A percentile compares a stretch with the other conserved stretches of the same genome.
These are phyloP conservation scores for Zea luxurians DNA, from an alignment of 176 grass and related monocot genomes.

Conservation along the genomic window DNA sequence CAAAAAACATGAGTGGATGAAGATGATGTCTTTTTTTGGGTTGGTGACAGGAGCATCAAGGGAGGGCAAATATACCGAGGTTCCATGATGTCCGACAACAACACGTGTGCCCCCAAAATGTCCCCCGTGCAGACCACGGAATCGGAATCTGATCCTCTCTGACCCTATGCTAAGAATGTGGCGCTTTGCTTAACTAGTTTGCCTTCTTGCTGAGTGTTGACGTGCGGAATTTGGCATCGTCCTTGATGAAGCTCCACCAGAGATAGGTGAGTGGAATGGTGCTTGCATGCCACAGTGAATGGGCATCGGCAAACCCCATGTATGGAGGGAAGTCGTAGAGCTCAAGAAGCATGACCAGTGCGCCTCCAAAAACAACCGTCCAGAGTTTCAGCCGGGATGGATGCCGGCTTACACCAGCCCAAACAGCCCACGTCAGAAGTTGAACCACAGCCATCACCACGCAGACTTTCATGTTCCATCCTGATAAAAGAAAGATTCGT, in stretches of 20 bases:
- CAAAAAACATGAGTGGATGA: background rate
- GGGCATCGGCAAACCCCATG: constrained; percentile 79
- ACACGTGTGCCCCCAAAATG: background rate
- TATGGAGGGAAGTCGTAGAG: constrained; percentile 79
- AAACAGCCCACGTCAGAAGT: constrained; percentile 81
- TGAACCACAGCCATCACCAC: constrained; percentile 68
- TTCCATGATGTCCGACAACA: background rate
- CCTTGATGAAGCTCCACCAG: constrained; percentile 56
- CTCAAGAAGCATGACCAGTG: constrained; percentile 77
- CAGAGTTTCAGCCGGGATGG: constrained; percentile 79
- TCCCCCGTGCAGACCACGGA: background rate
- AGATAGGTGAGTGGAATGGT: constrained; percentile 48
- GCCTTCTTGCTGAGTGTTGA: constrained; percentile 46
- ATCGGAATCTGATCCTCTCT: background rate
- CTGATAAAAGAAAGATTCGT: constrained; percentile 41
- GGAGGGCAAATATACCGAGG: background rate
- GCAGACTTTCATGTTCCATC: constrained; percentile 99
- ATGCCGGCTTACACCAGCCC: constrained; percentile 64
- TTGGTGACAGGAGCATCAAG: background rate
- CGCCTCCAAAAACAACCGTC: constrained; percentile 59
- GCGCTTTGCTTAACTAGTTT: constrained; percentile 18
- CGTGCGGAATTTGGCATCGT: constrained; percentile 39
- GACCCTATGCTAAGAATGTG: background rate
- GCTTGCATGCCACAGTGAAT: constrained; percentile 59
- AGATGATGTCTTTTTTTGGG: background rate